Conservation (phyloP, 148 eudicot species). For the Persicaria tinctoria region DNA sequence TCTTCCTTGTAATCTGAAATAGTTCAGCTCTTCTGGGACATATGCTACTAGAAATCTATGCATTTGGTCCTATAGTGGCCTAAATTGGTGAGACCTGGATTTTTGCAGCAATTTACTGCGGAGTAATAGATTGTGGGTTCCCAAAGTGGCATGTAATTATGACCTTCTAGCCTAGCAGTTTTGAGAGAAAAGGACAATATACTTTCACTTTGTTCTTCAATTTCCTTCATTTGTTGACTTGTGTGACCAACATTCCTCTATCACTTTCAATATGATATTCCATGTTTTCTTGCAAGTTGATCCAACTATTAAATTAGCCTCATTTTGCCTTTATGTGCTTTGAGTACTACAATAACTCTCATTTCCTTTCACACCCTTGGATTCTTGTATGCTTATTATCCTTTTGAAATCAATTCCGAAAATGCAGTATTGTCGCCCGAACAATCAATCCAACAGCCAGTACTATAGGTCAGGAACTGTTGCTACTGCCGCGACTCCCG, state of each 20-base stretch:
- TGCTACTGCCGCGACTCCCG: constrained; percentile 1
- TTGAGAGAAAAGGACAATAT: too few species aligned
- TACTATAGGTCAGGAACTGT: constrained; percentile 29
- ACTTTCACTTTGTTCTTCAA: too few species aligned
- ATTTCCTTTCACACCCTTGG: not conserved
- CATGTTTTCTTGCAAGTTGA: too few species aligned
- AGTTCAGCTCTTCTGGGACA: not conserved
- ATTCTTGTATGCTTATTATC: not conserved
- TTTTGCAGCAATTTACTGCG: not conserved
- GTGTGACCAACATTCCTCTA: too few species aligned
- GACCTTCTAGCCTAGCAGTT: too few species aligned
- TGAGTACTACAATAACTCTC: not conserved
- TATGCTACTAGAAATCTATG: not conserved
- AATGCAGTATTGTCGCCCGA: constrained; percentile 56
- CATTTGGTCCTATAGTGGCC: too few species aligned
- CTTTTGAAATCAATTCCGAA: not conserved
- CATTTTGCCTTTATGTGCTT: too few species aligned
- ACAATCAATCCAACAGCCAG: constrained; percentile 31
- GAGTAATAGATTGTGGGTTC: too few species aligned
- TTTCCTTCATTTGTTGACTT: too few species aligned
- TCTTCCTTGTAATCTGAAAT: not conserved
- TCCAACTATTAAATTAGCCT: too few species aligned
- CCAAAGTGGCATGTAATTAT: too few species aligned
- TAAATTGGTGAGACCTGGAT: not conserved
- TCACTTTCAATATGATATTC: too few species aligned